Conservation (phyloP, 148 eudicot genomes). For the Rhododendron griersonianum region DNA sequence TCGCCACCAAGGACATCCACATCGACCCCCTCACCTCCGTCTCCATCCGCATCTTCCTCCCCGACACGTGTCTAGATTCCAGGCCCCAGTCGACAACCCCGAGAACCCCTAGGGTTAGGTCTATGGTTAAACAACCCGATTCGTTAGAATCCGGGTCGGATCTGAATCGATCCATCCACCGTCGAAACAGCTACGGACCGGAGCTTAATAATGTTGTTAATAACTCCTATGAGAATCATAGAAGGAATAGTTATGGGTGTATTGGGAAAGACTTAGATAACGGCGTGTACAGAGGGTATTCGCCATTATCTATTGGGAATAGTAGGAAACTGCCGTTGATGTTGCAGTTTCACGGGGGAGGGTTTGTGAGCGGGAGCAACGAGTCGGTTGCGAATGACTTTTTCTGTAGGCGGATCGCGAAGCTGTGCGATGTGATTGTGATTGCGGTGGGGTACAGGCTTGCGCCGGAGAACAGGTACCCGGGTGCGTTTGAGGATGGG, state of each 20-base stretch:
- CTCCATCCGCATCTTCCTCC: conserved; percentile 74
- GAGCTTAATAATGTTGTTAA: background rate
- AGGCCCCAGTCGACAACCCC: background rate
- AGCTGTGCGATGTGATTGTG: conserved; percentile 79
- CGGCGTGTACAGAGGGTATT: conserved; percentile 53
- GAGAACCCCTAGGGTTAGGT: conserved; percentile 19
- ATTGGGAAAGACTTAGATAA: conserved; percentile 28
- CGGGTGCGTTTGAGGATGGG: conserved; percentile 94
- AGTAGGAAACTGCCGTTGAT: conserved; percentile 71
- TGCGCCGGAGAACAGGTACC: conserved; percentile 87
- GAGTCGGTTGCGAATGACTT: conserved; percentile 84
- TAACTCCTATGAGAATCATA: conserved; percentile 5
- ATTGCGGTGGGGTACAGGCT: conserved; percentile 84
- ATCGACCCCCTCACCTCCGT: conserved; percentile 72
- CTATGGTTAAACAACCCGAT: conserved; percentile 20
- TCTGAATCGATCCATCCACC: conserved; percentile 23
- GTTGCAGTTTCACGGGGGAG: conserved; percentile 95
- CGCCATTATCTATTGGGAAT: conserved; percentile 34
- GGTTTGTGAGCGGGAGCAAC: conserved; percentile 85
- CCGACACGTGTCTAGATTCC: conserved; percentile 47
- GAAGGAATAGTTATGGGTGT: conserved; percentile 53
- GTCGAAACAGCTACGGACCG: conserved; percentile 44
- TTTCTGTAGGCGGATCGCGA: conserved; percentile 81
- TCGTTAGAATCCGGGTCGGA: conserved; percentile 21
- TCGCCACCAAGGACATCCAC: conserved; percentile 91